Percentiles rank a stretch among this genome's conserved stretches.
Conservation (phyloP, 495 filamentous ascomycete species). For the Neurospora sp. region DNA sequence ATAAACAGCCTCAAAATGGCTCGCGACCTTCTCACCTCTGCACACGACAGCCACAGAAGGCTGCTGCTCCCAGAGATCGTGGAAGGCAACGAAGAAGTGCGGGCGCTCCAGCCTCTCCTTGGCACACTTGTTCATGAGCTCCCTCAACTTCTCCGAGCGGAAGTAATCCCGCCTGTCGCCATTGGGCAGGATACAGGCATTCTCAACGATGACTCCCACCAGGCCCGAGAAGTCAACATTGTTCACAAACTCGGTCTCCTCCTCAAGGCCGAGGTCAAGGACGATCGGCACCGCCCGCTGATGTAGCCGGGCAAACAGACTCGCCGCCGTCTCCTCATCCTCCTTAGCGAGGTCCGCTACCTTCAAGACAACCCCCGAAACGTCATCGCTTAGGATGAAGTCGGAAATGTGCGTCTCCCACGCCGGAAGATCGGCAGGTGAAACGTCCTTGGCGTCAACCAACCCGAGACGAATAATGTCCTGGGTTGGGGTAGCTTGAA, state of each 20-base stretch:
- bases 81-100: slow-evolving; percentile 16
- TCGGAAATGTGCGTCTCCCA: not conserved
- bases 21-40: slow-evolving; percentile 14
- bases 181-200: slow-evolving; percentile 37
- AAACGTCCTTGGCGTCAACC: not conserved
- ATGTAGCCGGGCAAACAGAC: slow-evolving; percentile 4
- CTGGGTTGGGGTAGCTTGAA: not conserved
- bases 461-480: not conserved
- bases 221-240: slow-evolving; percentile 5
- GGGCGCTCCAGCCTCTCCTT: slow-evolving; percentile 6
- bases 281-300: slow-evolving; percentile 4
- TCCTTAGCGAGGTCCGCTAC: not conserved
- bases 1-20: slow-evolving; percentile 16
- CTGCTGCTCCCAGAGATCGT: slow-evolving; percentile 10
- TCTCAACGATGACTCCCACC: slow-evolving; percentile 35
- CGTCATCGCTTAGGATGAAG: not conserved
- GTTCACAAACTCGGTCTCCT: not conserved
- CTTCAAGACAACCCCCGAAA: not conserved
- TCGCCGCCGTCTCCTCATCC: not conserved
- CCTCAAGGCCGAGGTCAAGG: slow-evolving; percentile 6
- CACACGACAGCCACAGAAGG: slow-evolving; percentile 14
- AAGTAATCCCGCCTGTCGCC: slow-evolving; percentile 44
- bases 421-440: not conserved
- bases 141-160: slow-evolving; percentile 28
- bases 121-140: slow-evolving; percentile 23